These are phyloP conservation scores for Vishniacozyma victoriae DNA, from an alignment of 768 basidiomycete genomes.

Conservation along the genomic window DNA sequence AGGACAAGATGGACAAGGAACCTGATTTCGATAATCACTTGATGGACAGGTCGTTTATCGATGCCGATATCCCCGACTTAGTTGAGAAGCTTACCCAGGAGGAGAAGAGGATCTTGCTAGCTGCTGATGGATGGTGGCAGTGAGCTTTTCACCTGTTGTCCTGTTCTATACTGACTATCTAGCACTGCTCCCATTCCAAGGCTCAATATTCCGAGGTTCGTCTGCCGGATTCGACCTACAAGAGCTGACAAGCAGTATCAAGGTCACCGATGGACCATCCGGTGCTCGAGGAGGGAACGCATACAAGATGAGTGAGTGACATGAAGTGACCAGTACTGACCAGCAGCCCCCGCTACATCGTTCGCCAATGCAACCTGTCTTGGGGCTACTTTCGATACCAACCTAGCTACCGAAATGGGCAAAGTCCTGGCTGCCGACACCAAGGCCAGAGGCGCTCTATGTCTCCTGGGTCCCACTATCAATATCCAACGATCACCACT, in stretches of 20 bases:
- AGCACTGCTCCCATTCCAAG: slow-evolving; percentile 9
- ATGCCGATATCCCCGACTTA: slow-evolving; percentile 1
- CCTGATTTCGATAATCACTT: slow-evolving; percentile 8
- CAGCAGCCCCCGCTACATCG: slow-evolving; percentile 55
- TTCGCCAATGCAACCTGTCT: slow-evolving; percentile 66
- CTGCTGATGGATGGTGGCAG: slow-evolving; percentile 13
- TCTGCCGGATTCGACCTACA: background rate
- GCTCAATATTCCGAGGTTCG: slow-evolving; percentile 4
- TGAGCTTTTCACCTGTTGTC: too few relatives aligned
- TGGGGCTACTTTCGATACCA: slow-evolving; percentile 64
- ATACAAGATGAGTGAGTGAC: slow-evolving; percentile 38
- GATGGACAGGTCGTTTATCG: slow-evolving; percentile 11
- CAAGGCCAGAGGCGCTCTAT: slow-evolving; percentile 8
- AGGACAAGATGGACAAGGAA: slow-evolving; percentile 8
- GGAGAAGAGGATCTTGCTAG: slow-evolving; percentile 7
- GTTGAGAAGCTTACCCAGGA: slow-evolving; percentile 4
- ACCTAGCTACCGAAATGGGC: slow-evolving; percentile 49
- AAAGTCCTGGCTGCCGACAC: slow-evolving; percentile 8
- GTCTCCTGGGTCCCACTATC: slow-evolving; percentile 67
- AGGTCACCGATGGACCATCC: slow-evolving; percentile 71
- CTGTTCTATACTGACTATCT: background rate
- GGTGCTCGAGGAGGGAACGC: slow-evolving; percentile 57
- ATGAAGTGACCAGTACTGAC: slow-evolving; percentile 15
- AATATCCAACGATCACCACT: slow-evolving; percentile 64
- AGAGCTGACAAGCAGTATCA: slow-evolving; percentile 1